Percentiles rank a stretch among this genome's conserved stretches.
These are phyloP conservation scores for Scedosporium minutisporum DNA, from an alignment of 2,329 filamentous ascomycete genomes.

Conservation along the genomic window DNA sequence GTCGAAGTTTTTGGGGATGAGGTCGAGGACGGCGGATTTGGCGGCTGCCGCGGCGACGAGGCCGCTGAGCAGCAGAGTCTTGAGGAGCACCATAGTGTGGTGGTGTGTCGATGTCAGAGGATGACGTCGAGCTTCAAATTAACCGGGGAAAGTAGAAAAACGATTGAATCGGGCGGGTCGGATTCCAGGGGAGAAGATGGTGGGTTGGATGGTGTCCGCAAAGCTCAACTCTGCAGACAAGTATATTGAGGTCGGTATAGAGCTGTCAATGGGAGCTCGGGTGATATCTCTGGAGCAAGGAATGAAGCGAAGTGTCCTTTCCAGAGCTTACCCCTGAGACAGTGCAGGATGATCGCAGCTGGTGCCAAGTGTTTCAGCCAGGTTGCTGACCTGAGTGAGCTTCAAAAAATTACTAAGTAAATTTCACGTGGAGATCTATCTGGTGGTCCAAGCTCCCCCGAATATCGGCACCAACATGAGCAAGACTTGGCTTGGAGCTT, in stretches of 20 bases:
- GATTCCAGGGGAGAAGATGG: neutral
- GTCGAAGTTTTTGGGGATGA: conserved; percentile 88
- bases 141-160: too few relatives aligned
- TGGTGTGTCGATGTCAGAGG: neutral
- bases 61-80: conserved; percentile 49
- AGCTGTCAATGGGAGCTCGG: neutral
- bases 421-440: neutral
- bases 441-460: neutral
- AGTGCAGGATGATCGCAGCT: neutral
- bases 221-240: neutral
- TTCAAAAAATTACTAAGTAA: neutral
- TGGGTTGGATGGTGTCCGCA: neutral
- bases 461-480: neutral
- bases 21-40: conserved; percentile 78
- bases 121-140: neutral
- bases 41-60: conserved; percentile 49
- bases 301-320: too few relatives aligned
- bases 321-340: too few relatives aligned
- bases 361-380: neutral
- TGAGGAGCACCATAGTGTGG: conserved; percentile 44
- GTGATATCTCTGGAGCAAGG: too few relatives aligned
- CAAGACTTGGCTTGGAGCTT: too few relatives aligned
- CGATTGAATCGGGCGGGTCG: too few relatives aligned
- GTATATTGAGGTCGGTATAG: neutral
- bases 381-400: neutral